Base-by-base conservation (phyloP, 768 basidiomycete genomes). In the Amanita rimosa region DNA sequence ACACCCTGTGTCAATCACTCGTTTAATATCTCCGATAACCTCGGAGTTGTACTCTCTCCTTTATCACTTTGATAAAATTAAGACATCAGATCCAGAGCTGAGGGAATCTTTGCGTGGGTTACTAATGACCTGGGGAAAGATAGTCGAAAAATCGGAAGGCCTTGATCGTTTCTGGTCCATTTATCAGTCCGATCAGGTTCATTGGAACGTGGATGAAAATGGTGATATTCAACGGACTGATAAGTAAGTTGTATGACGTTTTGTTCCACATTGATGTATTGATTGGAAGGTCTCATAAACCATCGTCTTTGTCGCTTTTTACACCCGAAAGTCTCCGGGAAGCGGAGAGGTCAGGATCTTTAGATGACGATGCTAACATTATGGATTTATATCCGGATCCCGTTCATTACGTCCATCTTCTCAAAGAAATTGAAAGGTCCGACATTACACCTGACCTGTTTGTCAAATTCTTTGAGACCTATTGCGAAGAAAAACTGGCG, bases 301-400 rank as follows among this genome's bases (percentile, higher is more conserved):
- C 48, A 4, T 36, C 63, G 16, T 57, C 61, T 0, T 64, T 72
- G 13, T 60, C 70, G 5, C 57, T 85, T 10, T 62, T 81, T 37
- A 76, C 77, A 1, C 78, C 83, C 3, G 68, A 74, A 31, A 71
- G 76, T 48, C 53, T 74, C 2, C 59, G 57, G 14, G 62, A 60
- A 24, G 67, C 64, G 17, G 65, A 71, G 21, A 67, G 67, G 19
- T 54, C 62, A 0, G 73, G 71, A 9, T 70, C 74, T 34, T 58
- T 72, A 27, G 68, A 71, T 53, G 56, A 75, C 14, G 75, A 82
- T 53, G 59, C 72, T 24, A 79, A 81, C 54, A 60, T 81, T 7
- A 67, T 94, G 24, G 68, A 77, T 44, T 67, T 88, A 11, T 84
- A 82, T 50, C 92, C 92, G 1, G 82, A 91, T 57, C 86, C 94